phyloP scores from a whole-genome alignment of 768 basidiomycete genomes.

The Porpolomopsis calyptriformis region DNA sequence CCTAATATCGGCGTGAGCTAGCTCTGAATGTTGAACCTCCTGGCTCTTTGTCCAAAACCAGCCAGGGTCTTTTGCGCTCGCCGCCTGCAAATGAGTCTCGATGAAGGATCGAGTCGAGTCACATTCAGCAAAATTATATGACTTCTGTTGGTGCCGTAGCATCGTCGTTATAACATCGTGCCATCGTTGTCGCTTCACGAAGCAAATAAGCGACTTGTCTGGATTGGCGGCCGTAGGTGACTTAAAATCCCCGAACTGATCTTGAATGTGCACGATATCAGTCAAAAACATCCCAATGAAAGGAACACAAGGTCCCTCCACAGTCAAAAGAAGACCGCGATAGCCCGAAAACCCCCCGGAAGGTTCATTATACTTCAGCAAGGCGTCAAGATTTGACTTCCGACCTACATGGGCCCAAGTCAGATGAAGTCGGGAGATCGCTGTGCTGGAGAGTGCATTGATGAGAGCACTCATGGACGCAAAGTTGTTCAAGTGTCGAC shows the following conservation, averaged over 20 bases:
- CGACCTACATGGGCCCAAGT: conserved; percentile 59
- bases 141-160: conserved; percentile 44
- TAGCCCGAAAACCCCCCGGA: conserved; percentile 47
- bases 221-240: conserved; percentile 4
- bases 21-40: conserved; percentile 48
- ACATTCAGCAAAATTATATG: conserved; percentile 39
- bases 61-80: conserved; percentile 31
- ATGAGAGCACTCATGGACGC: conserved; percentile 59
- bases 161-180: conserved; percentile 44
- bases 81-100: conserved; percentile 31
- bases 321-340: conserved; percentile 36
- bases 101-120: conserved; percentile 39
- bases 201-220: conserved; percentile 29
- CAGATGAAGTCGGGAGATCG: conserved; percentile 44
- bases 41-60: conserved; percentile 52
- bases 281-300: conserved; percentile 55
- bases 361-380: conserved; percentile 50
- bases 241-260: conserved; percentile 35
- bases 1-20: conserved; percentile 53
- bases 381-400: conserved; percentile 38
- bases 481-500: conserved; percentile 51
- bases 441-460: conserved; percentile 49
- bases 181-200: conserved; percentile 46
- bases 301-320: conserved; percentile 55
- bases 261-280: conserved; percentile 45